Evolutionary conservation across 2,329 filamentous ascomycete species (phyloP).

Genomic region (Biscogniauxia marginata): DNA sequence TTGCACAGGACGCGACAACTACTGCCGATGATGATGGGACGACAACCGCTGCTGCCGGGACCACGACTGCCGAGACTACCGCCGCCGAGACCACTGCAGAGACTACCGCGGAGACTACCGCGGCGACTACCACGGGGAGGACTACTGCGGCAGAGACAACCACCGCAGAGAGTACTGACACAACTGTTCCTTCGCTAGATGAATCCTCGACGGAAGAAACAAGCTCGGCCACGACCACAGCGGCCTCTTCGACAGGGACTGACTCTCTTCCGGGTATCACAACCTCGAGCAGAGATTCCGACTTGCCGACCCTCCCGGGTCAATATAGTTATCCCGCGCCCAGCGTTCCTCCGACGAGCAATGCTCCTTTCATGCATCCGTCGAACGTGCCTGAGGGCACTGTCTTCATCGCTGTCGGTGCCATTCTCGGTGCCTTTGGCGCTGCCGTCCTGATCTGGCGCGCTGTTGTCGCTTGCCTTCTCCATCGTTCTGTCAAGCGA

Average conservation of each 20-base stretch:
- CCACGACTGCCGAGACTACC: conserved; percentile 10
- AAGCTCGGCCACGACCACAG: conserved; percentile 12
- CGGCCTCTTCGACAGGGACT: conserved; percentile 12
- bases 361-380: conserved; percentile 89
- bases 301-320: conserved; percentile 56
- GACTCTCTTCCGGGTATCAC: conserved; percentile 8
- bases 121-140: conserved; percentile 6
- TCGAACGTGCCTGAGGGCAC: conserved; percentile 86
- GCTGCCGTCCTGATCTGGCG: conserved; percentile 86
- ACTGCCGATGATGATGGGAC: conserved; percentile 14
- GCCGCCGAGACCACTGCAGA: conserved; percentile 6
- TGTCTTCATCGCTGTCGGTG: conserved; percentile 92
- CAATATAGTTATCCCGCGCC: conserved; percentile 66
- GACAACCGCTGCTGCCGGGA: conserved; percentile 4
- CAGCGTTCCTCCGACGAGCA: conserved; percentile 75
- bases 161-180: conserved; percentile 8
- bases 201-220: conserved; percentile 3
- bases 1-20: conserved; percentile 23
- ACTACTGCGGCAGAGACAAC: conserved; percentile 10
- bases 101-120: conserved; percentile 5
- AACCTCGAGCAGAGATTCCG: conserved; percentile 12
- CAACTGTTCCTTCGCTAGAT: conserved; percentile 11
- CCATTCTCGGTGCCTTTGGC: conserved; percentile 79
- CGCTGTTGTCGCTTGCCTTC: conserved; percentile 79
- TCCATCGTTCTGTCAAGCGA: conserved; percentile 86